A percentile compares a stretch with the other conserved stretches of the same genome.
Evolutionary conservation across 2,329 filamentous ascomycete genomes (phyloP).

Genomic region (Aspergillus uvarum): DNA sequence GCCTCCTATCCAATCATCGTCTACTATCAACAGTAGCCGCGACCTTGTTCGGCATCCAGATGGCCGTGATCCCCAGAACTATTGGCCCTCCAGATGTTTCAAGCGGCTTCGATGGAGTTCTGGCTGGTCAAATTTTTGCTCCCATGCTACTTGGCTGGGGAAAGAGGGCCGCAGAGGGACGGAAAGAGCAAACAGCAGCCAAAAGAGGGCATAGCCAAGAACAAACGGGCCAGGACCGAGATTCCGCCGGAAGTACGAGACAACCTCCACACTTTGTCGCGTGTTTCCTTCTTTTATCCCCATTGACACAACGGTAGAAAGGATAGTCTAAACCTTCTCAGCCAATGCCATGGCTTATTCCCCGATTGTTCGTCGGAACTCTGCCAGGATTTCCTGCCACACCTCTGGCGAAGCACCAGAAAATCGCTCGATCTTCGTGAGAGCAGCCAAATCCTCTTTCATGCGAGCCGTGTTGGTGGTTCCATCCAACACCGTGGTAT

Average conservation of each 20-base stretch:
- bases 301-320: no score
- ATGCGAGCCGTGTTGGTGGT: constrained; percentile 55
- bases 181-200: not conserved
- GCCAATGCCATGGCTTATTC: constrained; percentile 20
- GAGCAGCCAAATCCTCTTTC: constrained; percentile 51
- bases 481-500: constrained; percentile 55
- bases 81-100: constrained; percentile 40
- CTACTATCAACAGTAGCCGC: not conserved
- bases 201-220: not conserved
- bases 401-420: constrained; percentile 46
- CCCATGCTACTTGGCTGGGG: not conserved
- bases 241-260: not conserved
- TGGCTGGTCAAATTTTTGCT: not conserved
- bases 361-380: constrained; percentile 49
- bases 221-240: not conserved
- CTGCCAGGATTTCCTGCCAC: constrained; percentile 52
- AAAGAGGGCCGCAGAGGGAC: not conserved
- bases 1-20: not conserved
- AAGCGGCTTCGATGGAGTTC: constrained; percentile 28
- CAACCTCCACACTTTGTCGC: not conserved
- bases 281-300: no score
- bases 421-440: constrained; percentile 44
- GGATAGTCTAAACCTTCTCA: not conserved
- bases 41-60: not conserved
- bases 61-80: not conserved